Base-by-base conservation (phyloP, 345 rosid species). In the Populus davidiana region DNA sequence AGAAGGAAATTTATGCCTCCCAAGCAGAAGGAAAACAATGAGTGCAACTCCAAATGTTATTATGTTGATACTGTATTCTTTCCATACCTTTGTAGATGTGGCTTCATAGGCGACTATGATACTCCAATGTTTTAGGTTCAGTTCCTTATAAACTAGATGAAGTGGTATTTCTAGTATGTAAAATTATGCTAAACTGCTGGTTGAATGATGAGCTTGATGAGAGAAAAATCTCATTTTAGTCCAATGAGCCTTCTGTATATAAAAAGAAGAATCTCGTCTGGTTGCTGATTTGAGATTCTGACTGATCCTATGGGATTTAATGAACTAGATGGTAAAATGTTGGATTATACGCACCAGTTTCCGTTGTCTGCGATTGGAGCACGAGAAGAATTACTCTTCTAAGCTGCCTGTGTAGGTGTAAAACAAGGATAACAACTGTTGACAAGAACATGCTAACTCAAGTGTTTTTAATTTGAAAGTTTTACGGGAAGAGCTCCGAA, bases 1-100 rank as follows among this genome's bases (percentile, higher is more conserved):
- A 74, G 77, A 78, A 75, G 71, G 86, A 88, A 82, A 75, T 87
- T 71, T 81, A 77, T 76, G 72, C 62, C 23, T 75, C 83, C 47
- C 67, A 64, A 43, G 47, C 39, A 65, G 77, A 79, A 66, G 83
- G 80, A 76, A 61, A 61, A 69, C 52, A 56, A 39, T 74, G 56
- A 18, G 49, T 44, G 49, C 17, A 50, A 17, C 8, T 17, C 43
- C 69, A 66, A 5, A 27, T 39, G 71, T 29, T 43, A 71, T 25
- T 43, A 71, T 25, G 63, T 21, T 36, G 17, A 29, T 63, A 65
- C 65, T 71, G 29, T 78, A 35, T 35, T 70, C 47, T 56, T 69
- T 56, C 21, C 54, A 41, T 54, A 69, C 80, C 76, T 44, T 49
- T 77, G 76, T 75, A 74, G 20, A 75, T 77, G 74, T 49, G 67